These are phyloP conservation scores for Nicotiana otophora DNA, from an alignment of 257 asterid genomes.

Conservation along the genomic window DNA sequence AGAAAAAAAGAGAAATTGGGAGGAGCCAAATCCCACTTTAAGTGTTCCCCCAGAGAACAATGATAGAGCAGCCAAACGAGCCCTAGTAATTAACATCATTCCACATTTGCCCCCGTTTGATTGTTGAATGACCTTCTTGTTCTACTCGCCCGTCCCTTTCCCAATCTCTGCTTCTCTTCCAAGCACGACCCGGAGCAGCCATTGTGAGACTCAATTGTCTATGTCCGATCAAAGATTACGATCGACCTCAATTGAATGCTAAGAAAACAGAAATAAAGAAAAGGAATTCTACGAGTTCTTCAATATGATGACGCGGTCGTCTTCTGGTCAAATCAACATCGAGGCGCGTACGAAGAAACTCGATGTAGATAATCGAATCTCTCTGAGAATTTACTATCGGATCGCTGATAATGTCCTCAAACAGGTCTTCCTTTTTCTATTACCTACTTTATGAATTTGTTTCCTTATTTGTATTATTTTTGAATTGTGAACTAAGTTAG, in stretches of 20 bases:
- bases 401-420: slow-evolving; percentile 77
- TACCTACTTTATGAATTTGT: background rate
- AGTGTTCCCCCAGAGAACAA: background rate
- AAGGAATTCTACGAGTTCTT: background rate
- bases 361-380: slow-evolving; percentile 64
- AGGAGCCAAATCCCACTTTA: too few species aligned
- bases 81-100: background rate
- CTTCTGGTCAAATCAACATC: slow-evolving; percentile 49
- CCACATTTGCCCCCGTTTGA: background rate
- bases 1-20: too few species aligned
- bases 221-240: background rate
- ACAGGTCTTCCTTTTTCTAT: slow-evolving; percentile 42
- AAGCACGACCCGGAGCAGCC: background rate
- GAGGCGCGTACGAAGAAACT: slow-evolving; percentile 60
- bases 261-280: background rate
- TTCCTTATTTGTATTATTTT: slow-evolving; percentile 1
- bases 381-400: slow-evolving; percentile 54
- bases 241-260: background rate
- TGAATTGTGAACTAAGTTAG: background rate
- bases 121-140: background rate
- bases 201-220: background rate
- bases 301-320: slow-evolving; percentile 45
- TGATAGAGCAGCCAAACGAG: background rate
- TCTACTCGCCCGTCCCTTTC: background rate
- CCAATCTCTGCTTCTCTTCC: background rate